Evolutionary conservation across 305 asterid species (phyloP).

Genomic region (Fraxinus paxiana): DNA sequence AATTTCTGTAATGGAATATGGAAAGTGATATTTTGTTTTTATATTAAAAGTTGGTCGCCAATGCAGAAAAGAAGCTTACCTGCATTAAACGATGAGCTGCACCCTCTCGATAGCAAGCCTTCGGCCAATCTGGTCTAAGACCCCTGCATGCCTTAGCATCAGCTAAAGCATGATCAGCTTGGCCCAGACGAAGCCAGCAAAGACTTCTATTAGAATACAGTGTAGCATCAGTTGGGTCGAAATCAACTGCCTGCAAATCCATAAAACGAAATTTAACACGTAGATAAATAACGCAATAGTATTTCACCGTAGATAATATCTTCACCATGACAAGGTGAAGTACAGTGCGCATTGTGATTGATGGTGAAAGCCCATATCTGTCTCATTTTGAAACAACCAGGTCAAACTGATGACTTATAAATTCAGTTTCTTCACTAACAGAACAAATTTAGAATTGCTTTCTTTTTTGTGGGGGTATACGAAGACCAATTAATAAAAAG

Average conservation of each 20-base stretch:
- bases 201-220: slow-evolving; percentile 71
- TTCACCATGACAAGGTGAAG: not conserved
- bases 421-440: not conserved
- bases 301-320: not conserved
- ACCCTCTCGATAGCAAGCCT: slow-evolving; percentile 93
- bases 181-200: slow-evolving; percentile 84
- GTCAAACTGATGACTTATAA: not conserved
- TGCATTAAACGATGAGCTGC: slow-evolving; percentile 79
- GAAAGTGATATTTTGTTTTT: not conserved
- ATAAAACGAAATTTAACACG: not conserved
- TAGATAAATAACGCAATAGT: not conserved
- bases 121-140: slow-evolving; percentile 92
- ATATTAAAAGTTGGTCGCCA: not conserved
- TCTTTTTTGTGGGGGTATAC: not conserved
- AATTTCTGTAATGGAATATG: slow-evolving; percentile 49
- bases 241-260: slow-evolving; percentile 70
- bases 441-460: not conserved
- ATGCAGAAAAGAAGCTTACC: slow-evolving; percentile 32
- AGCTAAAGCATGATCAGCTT: slow-evolving; percentile 75
- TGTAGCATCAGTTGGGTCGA: slow-evolving; percentile 75
- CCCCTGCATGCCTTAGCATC: slow-evolving; percentile 80
- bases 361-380: not conserved
- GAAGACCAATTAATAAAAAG: not conserved
- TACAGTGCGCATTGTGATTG: not conserved
- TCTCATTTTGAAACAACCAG: not conserved